These are phyloP conservation scores for Leccinum fallax DNA, from an alignment of 1,284 basidiomycete species.

Conservation along the genomic window DNA sequence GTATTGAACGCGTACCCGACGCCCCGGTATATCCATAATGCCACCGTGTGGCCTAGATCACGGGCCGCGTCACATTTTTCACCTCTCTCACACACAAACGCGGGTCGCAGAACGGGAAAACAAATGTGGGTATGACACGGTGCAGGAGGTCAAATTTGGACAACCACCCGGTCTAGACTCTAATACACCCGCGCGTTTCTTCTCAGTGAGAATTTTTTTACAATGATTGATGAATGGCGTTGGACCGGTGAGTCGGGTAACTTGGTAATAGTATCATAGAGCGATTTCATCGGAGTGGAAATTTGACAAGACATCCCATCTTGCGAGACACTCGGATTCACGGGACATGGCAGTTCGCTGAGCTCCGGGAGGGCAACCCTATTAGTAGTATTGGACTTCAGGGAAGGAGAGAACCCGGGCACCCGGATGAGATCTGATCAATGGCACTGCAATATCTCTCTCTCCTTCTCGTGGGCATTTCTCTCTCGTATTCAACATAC, in stretches of 20 bases:
- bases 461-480: neutral
- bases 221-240: neutral
- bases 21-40: neutral
- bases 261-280: neutral
- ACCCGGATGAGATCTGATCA: neutral
- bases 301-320: neutral
- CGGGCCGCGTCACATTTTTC: neutral
- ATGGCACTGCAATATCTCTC: neutral
- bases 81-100: neutral
- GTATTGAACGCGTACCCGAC: neutral
- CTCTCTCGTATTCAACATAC: neutral
- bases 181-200: neutral
- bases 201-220: neutral
- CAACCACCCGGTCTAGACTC: constrained; percentile 1
- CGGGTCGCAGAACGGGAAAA: neutral
- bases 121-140: constrained; percentile 2
- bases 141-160: neutral
- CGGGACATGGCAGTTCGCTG: neutral
- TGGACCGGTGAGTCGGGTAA: neutral
- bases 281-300: constrained; percentile 1
- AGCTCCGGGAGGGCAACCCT: neutral
- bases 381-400: neutral
- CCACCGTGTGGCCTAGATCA: neutral
- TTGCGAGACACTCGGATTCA: neutral
- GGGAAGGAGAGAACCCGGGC: neutral